Evolutionary conservation across 495 filamentous ascomycete genomes (phyloP), one percentile per base, ranked within the genome.

Genomic region (Penicillium coffeae): DNA sequence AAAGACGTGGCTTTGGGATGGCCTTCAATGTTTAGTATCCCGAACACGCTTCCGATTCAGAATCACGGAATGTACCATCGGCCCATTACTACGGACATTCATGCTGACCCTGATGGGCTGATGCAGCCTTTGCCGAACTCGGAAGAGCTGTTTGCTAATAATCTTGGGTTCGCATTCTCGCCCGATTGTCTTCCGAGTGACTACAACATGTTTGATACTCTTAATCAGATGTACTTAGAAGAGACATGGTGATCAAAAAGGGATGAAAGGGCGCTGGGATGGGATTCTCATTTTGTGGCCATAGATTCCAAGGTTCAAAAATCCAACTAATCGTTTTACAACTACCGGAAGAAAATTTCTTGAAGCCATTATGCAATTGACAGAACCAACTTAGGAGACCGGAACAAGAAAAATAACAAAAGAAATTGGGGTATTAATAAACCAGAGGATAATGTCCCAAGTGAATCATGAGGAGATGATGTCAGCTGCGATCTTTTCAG

Each of bases 401-500:
- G n/a, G n/a, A n/a, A n/a, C n/a, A n/a, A n/a, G n/a, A n/a, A n/a
- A n/a, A n/a, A n/a, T n/a, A n/a, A n/a, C n/a, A n/a, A n/a, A n/a
- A n/a, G n/a, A n/a, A n/a, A n/a, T n/a, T n/a, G n/a, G 10, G 40
- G 13, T 32, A 20, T 45, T 18, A 8, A 33, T 6, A 35, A 45
- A 20, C 30, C 19, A 30, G 13, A 25, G 6, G n/a, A n/a, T n/a
- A 30, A 14, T 22, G 40, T 22, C 40, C 14, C 25, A 42, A 10
- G 13, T 21, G 25, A 4, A 2, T 47, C 38, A 42, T 22, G 19
- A 8, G 1, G 38, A 19, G 13, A 66, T 53, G n/a, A 85, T 80
- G 46, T 75, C 68, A 18, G 71, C 66, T 1, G 78, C 78, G 55
- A 84, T 81, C 65, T 84, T 84, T 65, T 84, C 80, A 6, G 80